These are phyloP conservation scores for Thelonectria olida DNA, from an alignment of 2,329 filamentous ascomycete genomes.

Conservation along the genomic window DNA sequence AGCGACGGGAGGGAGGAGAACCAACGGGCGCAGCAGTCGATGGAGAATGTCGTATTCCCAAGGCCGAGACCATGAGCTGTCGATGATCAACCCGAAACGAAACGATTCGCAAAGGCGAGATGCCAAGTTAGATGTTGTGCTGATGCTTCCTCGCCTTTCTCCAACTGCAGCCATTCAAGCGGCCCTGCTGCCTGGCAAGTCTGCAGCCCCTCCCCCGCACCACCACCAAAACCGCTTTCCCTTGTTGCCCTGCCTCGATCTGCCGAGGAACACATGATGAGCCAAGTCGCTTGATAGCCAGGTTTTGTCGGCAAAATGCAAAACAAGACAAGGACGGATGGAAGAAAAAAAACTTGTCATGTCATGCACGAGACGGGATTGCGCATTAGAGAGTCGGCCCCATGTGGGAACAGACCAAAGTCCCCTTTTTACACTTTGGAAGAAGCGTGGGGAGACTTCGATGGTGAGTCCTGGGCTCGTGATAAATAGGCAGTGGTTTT, in stretches of 20 bases:
- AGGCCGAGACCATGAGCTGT: neutral
- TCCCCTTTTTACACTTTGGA: conserved; percentile 19
- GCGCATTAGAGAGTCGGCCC: neutral
- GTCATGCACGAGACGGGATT: conserved; percentile 5
- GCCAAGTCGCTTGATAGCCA: neutral
- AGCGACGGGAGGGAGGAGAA: neutral
- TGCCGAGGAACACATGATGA: conserved; percentile 2
- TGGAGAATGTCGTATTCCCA: neutral
- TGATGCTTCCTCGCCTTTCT: conserved; percentile 65
- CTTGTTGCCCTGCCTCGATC: neutral
- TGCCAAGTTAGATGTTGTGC: conserved; percentile 55
- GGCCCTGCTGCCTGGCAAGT: conserved; percentile 20
- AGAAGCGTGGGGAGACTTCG: neutral
- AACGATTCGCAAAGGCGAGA: no score
- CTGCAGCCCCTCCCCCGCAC: conserved; percentile 1
- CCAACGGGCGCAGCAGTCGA: neutral
- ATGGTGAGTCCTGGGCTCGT: neutral
- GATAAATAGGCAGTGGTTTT: neutral
- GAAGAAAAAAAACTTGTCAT: neutral
- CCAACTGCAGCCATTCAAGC: conserved; percentile 1
- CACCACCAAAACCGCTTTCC: neutral
- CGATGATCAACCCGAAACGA: no score
- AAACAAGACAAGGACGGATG: neutral
- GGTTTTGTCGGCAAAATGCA: neutral
- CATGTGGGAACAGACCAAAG: conserved; percentile 11